Evolutionary conservation across 2,329 filamentous ascomycete species (phyloP).

Genomic region (Fusarium sp.): DNA sequence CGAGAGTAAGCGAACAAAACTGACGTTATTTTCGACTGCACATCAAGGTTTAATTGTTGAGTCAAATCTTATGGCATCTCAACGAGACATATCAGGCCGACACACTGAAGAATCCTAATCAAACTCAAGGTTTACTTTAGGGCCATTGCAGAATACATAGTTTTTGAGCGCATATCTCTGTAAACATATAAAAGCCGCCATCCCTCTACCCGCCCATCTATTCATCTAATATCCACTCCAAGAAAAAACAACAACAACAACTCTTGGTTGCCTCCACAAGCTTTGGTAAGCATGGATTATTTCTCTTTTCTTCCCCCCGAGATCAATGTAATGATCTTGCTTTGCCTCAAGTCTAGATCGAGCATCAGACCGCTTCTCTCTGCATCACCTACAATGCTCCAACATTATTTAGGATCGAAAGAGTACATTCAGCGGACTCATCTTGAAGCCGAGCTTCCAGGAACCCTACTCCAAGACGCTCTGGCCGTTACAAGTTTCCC

Average conservation of each 20-base stretch:
- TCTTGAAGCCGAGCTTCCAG: background rate
- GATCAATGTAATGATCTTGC: background rate
- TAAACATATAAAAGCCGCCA: background rate
- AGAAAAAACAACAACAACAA: background rate
- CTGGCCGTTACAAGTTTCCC: background rate
- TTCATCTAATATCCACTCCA: background rate
- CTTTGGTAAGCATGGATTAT: background rate
- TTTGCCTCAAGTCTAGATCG: background rate
- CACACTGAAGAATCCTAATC: too few species aligned
- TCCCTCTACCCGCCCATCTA: background rate
- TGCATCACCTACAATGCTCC: background rate
- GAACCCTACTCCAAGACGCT: background rate
- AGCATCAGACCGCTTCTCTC: background rate
- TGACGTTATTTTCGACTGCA: background rate
- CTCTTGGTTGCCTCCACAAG: fast-evolving
- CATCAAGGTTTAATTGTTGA: background rate
- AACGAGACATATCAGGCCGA: too few species aligned
- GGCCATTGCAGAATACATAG: background rate
- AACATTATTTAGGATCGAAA: background rate
- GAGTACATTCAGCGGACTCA: background rate
- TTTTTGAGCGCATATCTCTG: background rate
- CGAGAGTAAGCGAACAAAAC: background rate
- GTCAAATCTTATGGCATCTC: too few species aligned
- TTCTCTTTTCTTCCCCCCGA: background rate
- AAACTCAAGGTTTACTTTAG: background rate